These are phyloP conservation scores for Cynanchum wilfordii DNA, from an alignment of 257 asterid species.

Conservation along the genomic window DNA sequence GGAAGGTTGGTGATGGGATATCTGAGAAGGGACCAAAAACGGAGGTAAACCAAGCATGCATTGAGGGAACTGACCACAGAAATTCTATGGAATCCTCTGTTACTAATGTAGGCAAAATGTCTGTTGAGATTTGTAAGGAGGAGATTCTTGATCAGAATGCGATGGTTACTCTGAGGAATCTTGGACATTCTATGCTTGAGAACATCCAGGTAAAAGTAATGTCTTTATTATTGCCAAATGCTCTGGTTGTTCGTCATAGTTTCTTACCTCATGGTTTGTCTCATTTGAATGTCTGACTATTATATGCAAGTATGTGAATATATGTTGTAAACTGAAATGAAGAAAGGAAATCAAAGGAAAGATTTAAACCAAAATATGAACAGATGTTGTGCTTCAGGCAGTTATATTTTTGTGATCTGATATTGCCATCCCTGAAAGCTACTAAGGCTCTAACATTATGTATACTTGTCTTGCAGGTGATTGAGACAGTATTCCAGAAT, in stretches of 20 bases:
- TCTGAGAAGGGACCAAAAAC: conserved; percentile 27
- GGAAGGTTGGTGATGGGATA: conserved; percentile 28
- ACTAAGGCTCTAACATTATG: neutral
- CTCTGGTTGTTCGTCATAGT: neutral
- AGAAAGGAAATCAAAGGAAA: neutral
- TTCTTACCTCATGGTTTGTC: neutral
- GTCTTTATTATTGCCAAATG: neutral
- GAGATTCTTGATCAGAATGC: conserved; percentile 39
- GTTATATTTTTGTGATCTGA: neutral
- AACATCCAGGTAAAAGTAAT: conserved; percentile 36
- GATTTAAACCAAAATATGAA: neutral
- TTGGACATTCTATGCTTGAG: conserved; percentile 45
- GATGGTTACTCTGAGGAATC: conserved; percentile 29
- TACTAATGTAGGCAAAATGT: conserved; percentile 6
- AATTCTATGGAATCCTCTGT: conserved; percentile 10
- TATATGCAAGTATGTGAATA: neutral
- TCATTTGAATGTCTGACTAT: neutral
- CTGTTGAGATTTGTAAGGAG: conserved; percentile 25
- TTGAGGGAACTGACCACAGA: conserved; percentile 12
- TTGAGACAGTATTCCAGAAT: conserved; percentile 72
- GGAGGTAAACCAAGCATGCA: conserved; percentile 19
- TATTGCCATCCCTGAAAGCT: neutral
- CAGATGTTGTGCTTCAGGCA: too few relatives aligned
- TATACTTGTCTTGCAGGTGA: conserved; percentile 42
- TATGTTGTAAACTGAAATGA: neutral